Conservation (phyloP, 1,284 basidiomycete species). For the Puccinia polysora region DNA sequence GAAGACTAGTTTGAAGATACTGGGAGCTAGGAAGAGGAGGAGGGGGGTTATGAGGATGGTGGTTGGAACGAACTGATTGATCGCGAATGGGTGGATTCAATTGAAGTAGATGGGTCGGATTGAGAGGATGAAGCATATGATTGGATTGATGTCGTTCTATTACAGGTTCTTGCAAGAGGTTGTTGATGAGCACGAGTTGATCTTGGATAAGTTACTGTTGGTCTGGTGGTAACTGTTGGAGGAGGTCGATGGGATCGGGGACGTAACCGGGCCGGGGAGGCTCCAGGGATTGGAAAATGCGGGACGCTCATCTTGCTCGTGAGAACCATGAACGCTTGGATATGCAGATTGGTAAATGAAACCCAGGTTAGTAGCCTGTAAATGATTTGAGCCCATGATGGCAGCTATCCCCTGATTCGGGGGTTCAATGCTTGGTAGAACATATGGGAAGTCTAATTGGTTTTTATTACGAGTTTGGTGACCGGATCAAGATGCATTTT, state of each 20-base stretch:
- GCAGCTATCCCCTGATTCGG: background rate
- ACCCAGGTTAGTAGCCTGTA: slow-evolving; percentile 3
- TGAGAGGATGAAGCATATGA: background rate
- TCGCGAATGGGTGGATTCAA: background rate
- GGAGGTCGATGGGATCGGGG: too few relatives aligned
- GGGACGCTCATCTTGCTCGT: background rate
- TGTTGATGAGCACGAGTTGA: slow-evolving; percentile 2
- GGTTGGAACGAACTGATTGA: background rate
- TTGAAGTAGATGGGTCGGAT: background rate
- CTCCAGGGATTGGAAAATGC: slow-evolving; percentile 12
- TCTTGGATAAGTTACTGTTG: too few relatives aligned
- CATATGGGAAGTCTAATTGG: slow-evolving; percentile 27
- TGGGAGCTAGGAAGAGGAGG: background rate
- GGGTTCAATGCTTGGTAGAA: background rate
- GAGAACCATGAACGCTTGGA: background rate
- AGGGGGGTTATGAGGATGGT: background rate
- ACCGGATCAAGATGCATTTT: too few relatives aligned
- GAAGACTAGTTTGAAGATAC: slow-evolving; percentile 1
- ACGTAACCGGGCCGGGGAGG: background rate
- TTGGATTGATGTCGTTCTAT: background rate
- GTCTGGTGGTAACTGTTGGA: too few relatives aligned
- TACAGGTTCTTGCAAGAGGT: slow-evolving; percentile 1
- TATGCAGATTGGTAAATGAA: slow-evolving; percentile 23
- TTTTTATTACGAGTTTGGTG: too few relatives aligned
- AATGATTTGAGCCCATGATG: background rate